Percentiles rank a stretch among this genome's conserved stretches.
Evolutionary conservation across 176 grass and related monocot species (phyloP).

Genomic region (Cenchrus purpureus): DNA sequence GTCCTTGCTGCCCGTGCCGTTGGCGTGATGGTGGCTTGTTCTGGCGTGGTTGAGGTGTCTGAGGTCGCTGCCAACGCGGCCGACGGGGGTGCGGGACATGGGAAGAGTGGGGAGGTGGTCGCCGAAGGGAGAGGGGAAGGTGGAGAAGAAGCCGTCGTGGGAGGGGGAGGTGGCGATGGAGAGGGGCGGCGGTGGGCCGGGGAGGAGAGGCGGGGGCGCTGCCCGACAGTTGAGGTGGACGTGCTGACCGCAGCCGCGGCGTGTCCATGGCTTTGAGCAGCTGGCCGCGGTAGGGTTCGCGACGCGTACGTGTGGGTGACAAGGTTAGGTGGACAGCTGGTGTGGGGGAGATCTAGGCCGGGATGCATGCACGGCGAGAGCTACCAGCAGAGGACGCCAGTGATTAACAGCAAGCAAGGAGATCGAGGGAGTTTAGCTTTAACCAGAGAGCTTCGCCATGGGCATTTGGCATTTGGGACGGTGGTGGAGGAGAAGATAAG

Average conservation of each 20-base stretch:
- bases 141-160: constrained; percentile 42
- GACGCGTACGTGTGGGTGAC: constrained; percentile 37
- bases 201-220: background rate
- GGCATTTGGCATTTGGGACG: background rate
- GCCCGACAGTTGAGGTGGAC: constrained; percentile 28
- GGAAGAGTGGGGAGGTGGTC: constrained; percentile 35
- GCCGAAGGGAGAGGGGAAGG: constrained; percentile 37
- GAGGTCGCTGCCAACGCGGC: constrained; percentile 65
- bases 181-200: background rate
- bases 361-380: constrained; percentile 20
- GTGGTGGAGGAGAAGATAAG: background rate
- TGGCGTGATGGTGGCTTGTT: constrained; percentile 14
- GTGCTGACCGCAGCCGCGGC: constrained; percentile 43
- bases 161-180: constrained; percentile 40
- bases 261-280: constrained; percentile 55
- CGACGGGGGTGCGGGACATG: constrained; percentile 55
- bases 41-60: constrained; percentile 48
- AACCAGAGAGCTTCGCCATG: background rate
- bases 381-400: background rate
- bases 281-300: constrained; percentile 28
- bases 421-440: background rate
- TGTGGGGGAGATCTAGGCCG: background rate
- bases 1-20: constrained; percentile 32
- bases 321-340: constrained; percentile 52
- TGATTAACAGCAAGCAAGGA: background rate